Percentiles rank a stretch among this genome's conserved stretches.
Conservation (phyloP, 352 stramenopile species). For the Globisporangium viniferum region DNA sequence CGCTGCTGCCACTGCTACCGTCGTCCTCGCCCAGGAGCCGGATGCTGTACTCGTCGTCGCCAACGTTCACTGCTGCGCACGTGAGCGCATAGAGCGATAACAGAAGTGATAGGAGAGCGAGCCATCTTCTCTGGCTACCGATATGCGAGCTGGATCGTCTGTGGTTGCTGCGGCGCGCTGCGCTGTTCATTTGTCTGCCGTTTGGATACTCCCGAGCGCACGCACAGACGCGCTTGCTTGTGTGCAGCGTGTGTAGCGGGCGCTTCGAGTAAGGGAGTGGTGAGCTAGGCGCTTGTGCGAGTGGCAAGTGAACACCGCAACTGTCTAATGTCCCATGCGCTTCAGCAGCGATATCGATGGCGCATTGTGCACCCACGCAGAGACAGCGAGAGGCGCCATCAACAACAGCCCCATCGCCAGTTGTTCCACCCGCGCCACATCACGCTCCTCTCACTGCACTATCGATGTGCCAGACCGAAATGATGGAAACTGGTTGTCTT, state of each 20-base stretch:
- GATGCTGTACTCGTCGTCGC: slow-evolving; percentile 4
- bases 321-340: background rate
- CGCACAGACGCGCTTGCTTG: background rate
- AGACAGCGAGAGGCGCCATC: slow-evolving; percentile 2
- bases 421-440: slow-evolving; percentile 2
- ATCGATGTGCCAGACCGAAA: background rate
- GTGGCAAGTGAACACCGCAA: background rate
- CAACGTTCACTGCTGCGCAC: slow-evolving; percentile 6
- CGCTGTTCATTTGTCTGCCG: background rate
- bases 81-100: background rate
- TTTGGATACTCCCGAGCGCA: background rate
- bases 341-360: background rate
- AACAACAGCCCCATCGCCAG: background rate
- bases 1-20: background rate
- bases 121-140: background rate
- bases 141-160: background rate
- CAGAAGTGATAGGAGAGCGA: slow-evolving; percentile 4
- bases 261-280: background rate
- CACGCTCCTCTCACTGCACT: background rate
- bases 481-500: slow-evolving; percentile 1
- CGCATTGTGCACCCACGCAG: slow-evolving; percentile 1
- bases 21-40: background rate
- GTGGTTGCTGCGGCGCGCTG: background rate
- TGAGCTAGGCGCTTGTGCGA: background rate
- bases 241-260: background rate